These are phyloP conservation scores for Berkeleyomyces rouxiae DNA, from an alignment of 2,329 filamentous ascomycete species.

Conservation along the genomic window DNA sequence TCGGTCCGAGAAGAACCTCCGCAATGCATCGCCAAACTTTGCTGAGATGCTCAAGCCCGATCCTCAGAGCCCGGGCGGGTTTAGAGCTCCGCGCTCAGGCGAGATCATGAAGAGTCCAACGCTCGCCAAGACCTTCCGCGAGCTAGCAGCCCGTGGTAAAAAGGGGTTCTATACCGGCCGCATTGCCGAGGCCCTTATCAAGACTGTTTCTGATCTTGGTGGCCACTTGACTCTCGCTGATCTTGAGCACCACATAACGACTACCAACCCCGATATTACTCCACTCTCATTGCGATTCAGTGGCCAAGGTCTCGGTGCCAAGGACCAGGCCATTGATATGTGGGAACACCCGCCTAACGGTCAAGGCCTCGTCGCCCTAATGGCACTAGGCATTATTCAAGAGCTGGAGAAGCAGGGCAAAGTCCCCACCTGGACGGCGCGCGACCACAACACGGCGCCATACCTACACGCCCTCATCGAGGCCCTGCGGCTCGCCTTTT, in stretches of 20 bases:
- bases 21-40: conserved; percentile 66
- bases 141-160: conserved; percentile 66
- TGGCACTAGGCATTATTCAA: conserved; percentile 84
- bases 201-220: conserved; percentile 58
- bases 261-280: conserved; percentile 60
- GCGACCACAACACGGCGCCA: conserved; percentile 65
- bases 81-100: conserved; percentile 57
- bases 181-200: conserved; percentile 65
- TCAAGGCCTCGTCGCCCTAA: conserved; percentile 85
- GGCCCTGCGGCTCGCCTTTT: conserved; percentile 72
- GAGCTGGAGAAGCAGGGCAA: conserved; percentile 60
- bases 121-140: conserved; percentile 64
- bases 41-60: conserved; percentile 77
- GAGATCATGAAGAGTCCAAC: conserved; percentile 80
- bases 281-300: conserved; percentile 69
- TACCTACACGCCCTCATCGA: conserved; percentile 83
- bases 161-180: conserved; percentile 79
- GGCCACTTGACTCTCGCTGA: conserved; percentile 68
- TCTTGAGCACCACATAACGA: conserved; percentile 52
- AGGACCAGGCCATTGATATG: conserved; percentile 61
- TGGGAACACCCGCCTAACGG: conserved; percentile 98
- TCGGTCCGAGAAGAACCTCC: conserved; percentile 43
- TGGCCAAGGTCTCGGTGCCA: conserved; percentile 35
- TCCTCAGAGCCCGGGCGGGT: conserved; percentile 46
- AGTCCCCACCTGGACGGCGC: conserved; percentile 51